Evolutionary conservation across 495 filamentous ascomycete genomes (phyloP), one percentile per base, ranked within the genome.

Genomic region (Astrocystis sublimbata): DNA sequence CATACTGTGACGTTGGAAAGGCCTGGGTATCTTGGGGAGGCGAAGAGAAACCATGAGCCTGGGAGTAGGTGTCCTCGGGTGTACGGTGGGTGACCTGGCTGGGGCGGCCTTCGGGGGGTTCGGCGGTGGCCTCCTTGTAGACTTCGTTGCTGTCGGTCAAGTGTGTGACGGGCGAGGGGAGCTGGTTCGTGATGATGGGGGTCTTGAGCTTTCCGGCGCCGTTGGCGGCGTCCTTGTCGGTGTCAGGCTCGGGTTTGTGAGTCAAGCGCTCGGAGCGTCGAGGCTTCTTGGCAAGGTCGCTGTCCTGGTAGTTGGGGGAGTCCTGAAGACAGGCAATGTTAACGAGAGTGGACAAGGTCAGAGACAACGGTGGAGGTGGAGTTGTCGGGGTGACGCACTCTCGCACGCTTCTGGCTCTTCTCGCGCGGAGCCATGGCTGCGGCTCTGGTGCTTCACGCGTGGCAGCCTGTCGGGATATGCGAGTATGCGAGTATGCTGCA

Each of bases 81-180:
- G 81, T 76, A 35, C 72, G 76, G 56, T 82, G 79, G 24, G 80
- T 76, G 46, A 79, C 76, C 67, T 87, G 82, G 73, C 82, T 86
- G 31, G 83, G 80, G 26, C 81, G 75, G 53, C 82, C 85, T 57
- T 85, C 83, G 4, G 88, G 87, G 0, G 90, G 90, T 15, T 91
- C 89, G 19, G 83, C 85, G 13, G 91, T 93, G 33, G 82, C 71
- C 67, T 91, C 88, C 58, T 93, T 90, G 68, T 83, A 81, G 12
- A 86, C 81, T 8, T 82, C 79, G 33, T 84, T 89, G 45, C 86
- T 88, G 6, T 47, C 41, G 21, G 40, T 36, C 43, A 82, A 74
- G 63, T 91, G 81, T 0, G 92, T 96, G 58, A 93, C 68, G 8
- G 93, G 92, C 4, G 92, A 92, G n/a, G 91, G 92, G 3, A 96